A percentile compares a stretch with the other conserved stretches of the same genome.
Conservation (phyloP, 495 filamentous ascomycete species). For the Aspergillus olivimuriae region DNA sequence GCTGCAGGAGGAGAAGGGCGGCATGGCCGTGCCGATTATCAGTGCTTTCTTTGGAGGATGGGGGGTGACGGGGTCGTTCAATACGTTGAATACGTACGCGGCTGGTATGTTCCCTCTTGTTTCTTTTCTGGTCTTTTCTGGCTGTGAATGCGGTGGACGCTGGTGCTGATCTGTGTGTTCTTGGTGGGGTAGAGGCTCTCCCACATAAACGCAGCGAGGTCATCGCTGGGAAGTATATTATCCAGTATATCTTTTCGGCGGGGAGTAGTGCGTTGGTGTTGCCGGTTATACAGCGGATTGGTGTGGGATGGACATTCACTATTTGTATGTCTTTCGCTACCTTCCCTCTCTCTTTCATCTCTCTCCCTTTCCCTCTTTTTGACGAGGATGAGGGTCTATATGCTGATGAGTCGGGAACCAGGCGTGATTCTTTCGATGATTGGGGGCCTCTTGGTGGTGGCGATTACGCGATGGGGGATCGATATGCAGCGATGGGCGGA, state of each 20-base stretch:
- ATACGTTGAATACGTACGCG: slow-evolving; percentile 68
- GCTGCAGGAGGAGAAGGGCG: slow-evolving; percentile 56
- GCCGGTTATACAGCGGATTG: slow-evolving; percentile 58
- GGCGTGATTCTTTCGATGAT: slow-evolving; percentile 30
- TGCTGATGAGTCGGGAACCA: too few species aligned
- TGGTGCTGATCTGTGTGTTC: too few species aligned
- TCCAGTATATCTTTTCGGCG: slow-evolving; percentile 65
- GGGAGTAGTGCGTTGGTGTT: slow-evolving; percentile 56
- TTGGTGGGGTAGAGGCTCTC: slow-evolving; percentile 25
- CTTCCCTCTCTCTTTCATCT: not conserved
- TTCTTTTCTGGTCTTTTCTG: not conserved
- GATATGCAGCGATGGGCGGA: slow-evolving; percentile 41
- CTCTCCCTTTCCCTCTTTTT: slow-evolving; percentile 1
- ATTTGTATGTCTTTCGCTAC: slow-evolving; percentile 28
- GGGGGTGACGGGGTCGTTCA: slow-evolving; percentile 65
- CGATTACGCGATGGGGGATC: slow-evolving; percentile 33
- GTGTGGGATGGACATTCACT: slow-evolving; percentile 55
- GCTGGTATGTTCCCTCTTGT: slow-evolving; percentile 51
- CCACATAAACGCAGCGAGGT: slow-evolving; percentile 54
- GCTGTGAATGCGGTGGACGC: not conserved
- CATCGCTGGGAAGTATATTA: slow-evolving; percentile 65
- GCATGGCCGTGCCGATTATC: slow-evolving; percentile 61
- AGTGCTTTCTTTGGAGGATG: slow-evolving; percentile 63
- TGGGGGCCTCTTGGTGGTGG: slow-evolving; percentile 26
- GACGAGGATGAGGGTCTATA: not conserved